Evolutionary conservation across 2,329 filamentous ascomycete species (phyloP), one percentile per base, ranked within the genome.

Genomic region (Trichoderma sp.): DNA sequence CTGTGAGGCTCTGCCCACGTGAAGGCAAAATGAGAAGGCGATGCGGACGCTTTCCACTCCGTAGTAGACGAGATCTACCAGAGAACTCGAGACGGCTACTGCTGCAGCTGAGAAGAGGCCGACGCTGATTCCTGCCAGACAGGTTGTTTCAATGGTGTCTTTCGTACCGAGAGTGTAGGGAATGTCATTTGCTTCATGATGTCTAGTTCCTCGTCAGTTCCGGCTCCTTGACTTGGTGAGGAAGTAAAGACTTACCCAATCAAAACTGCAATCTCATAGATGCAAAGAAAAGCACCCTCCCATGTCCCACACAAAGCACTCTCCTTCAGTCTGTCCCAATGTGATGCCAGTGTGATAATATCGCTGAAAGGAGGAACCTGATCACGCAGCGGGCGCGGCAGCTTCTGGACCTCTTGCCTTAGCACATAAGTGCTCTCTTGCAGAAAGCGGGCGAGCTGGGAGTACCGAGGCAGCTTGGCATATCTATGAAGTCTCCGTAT

Each of bases 1-100:
- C 43, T 77, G 69, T 0, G 81, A 82, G 0, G 82, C 71, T 2
- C 73, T 71, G n/a, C 77, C 67, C 0, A 83, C 80, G 4, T 76
- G 69, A 2, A 82, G 69, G 1, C 81, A 81, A 3, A 84, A 71
- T 1, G 81, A 75, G 65, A 84, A 83, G 1, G 82, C 79, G 1
- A 77, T 41, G 0, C 79, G 74, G 2, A 82, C 69, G 1, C 73
- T 76, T 58, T 83, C 73, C 0, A 76, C 79, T 7, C 80, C 82
- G n/a, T 72, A 70, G 3, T 74, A 47, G 2, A 78, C 71, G 0
- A 84, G 48, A 21, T 82, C 79, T 0, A 74, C 68, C 5, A 81
- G n/a, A 0, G 71, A 74, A 0, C 71, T 63, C 5, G 82, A 74
- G 1, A 81, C 41, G 0, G 81, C 74, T 0, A 83, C 69, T 1